Evolutionary conservation across 306 rosid genomes (phyloP).

Genomic region (Fragaria ananassa): DNA sequence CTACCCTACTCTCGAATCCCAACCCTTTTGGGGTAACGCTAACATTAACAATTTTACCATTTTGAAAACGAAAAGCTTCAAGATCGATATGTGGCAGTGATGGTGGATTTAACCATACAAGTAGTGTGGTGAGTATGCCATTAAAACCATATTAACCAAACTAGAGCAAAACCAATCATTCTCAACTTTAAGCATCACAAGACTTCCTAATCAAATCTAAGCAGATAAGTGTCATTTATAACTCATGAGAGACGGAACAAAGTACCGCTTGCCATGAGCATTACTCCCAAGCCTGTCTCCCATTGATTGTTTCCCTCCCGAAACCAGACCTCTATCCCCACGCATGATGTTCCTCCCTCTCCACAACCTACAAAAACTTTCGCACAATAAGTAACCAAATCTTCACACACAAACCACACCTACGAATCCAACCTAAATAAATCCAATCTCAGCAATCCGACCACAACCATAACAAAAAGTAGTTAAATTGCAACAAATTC

Average conservation of each 20-base stretch:
- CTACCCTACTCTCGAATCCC: not conserved
- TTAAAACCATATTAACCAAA: not conserved
- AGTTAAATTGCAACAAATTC: not conserved
- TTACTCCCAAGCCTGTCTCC: conserved; percentile 30
- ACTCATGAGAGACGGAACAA: not conserved
- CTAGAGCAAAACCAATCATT: not conserved
- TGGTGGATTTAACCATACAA: not conserved
- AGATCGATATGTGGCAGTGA: not conserved
- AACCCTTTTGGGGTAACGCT: not conserved
- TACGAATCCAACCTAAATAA: conserved; percentile 6
- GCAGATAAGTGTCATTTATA: not conserved
- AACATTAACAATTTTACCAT: not conserved
- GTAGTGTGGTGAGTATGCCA: not conserved
- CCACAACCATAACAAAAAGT: not conserved
- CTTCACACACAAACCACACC: conserved; percentile 9
- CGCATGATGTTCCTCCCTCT: conserved; percentile 40
- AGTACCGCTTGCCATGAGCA: conserved; percentile 42
- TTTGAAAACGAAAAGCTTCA: not conserved
- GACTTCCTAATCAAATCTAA: not conserved
- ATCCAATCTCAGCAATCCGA: not conserved
- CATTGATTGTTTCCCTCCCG: conserved; percentile 39
- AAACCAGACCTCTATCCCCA: conserved; percentile 10
- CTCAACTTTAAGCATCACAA: not conserved
- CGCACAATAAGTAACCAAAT: not conserved
- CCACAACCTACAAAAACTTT: conserved; percentile 43